Evolutionary conservation across 1,284 basidiomycete genomes (phyloP).

Genomic region (Papiliotrema nemorosa): DNA sequence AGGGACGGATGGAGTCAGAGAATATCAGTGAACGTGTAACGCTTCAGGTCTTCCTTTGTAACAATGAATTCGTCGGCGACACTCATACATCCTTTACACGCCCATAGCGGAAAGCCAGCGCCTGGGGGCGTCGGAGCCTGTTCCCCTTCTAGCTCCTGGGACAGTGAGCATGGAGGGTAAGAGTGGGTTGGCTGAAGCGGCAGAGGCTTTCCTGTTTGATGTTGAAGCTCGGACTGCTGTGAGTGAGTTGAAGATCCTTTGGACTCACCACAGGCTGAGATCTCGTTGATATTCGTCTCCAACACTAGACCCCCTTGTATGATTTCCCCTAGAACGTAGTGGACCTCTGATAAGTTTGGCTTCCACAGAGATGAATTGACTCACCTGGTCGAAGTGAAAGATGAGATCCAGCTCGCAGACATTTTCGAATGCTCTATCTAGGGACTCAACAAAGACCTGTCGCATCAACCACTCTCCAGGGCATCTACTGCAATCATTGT

Average conservation of each 20-base stretch:
- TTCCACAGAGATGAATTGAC: conserved; percentile 17
- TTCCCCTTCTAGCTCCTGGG: conserved; percentile 19
- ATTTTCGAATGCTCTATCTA: conserved; percentile 95
- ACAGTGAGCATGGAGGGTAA: conserved; percentile 36
- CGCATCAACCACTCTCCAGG: not conserved
- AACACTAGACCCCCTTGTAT: conserved; percentile 96
- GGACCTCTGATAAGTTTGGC: conserved; percentile 58
- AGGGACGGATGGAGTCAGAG: too few species aligned
- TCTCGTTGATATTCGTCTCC: conserved; percentile 96
- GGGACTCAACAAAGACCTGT: conserved; percentile 91
- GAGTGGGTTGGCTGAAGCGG: conserved; percentile 40
- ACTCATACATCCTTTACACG: conserved; percentile 21
- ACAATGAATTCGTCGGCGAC: too few species aligned
- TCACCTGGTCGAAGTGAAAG: conserved; percentile 95
- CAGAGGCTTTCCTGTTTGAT: conserved; percentile 41
- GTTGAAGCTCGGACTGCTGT: conserved; percentile 32
- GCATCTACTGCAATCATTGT: conserved; percentile 25
- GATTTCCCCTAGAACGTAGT: conserved; percentile 89
- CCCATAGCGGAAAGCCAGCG: conserved; percentile 45
- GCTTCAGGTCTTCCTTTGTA: not conserved
- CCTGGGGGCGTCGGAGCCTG: conserved; percentile 34
- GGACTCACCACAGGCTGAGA: conserved; percentile 66
- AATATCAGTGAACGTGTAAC: too few species aligned
- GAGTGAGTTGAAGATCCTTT: not conserved
- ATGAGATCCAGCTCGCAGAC: conserved; percentile 98